These are phyloP conservation scores for Haemoproteus tartakovskyi DNA, from an alignment of 169 alveolate genomes.

Conservation along the genomic window DNA sequence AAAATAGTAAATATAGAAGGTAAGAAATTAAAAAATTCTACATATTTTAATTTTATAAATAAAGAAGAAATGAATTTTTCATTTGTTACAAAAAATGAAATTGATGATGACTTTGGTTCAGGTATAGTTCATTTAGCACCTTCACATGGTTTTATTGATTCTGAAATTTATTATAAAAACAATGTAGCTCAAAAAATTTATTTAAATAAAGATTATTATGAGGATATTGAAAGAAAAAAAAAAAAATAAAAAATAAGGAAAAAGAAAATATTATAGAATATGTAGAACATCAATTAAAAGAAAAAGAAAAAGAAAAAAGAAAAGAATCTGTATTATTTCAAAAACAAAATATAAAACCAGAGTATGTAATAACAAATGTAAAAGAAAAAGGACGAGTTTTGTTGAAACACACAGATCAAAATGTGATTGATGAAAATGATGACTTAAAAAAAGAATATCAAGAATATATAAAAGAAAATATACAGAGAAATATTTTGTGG, in stretches of 20 bases:
- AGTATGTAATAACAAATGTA: too few species aligned
- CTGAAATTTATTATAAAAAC: constrained; percentile 14
- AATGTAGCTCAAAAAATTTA: constrained; percentile 5
- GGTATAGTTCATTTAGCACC: constrained; percentile 64
- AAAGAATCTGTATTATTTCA: too few species aligned
- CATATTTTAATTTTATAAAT: constrained; percentile 25
- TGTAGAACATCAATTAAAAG: background rate
- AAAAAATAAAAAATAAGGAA: background rate
- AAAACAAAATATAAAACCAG: background rate
- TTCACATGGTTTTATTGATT: constrained; percentile 55
- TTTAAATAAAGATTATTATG: constrained; percentile 1
- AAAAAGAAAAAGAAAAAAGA: background rate
- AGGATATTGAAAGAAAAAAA: background rate
- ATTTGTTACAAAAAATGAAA: constrained; percentile 9
- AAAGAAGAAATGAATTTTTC: constrained; percentile 22
- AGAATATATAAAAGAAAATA: background rate
- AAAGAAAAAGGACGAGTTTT: background rate
- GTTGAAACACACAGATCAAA: background rate
- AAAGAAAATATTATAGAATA: too few species aligned
- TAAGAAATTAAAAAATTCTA: background rate
- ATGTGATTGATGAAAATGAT: constrained; percentile 50
- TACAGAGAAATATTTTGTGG: background rate
- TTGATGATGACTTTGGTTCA: constrained; percentile 36
- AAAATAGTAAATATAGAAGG: constrained; percentile 18
- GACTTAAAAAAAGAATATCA: constrained; percentile 43